Evolutionary conservation across 179 eudicot species (phyloP), one percentile per base, ranked within the genome.

Genomic region (Silene coronaria): DNA sequence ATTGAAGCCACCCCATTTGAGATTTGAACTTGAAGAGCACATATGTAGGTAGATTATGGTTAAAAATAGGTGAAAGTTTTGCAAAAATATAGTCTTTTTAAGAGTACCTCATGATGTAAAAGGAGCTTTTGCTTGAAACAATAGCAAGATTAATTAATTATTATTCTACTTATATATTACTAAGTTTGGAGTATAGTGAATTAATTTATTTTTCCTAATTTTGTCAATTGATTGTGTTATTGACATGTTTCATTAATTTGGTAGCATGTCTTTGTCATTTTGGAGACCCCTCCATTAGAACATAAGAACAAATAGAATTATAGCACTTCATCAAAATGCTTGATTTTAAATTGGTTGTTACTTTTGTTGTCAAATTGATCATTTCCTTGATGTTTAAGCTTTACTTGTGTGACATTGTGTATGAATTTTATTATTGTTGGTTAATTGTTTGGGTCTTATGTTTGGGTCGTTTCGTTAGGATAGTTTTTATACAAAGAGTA

Each of bases 191-290:
- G n/a, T n/a, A 53, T 53, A 53, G 22, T 36, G 22, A 6, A 67
- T 2, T 24, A 51, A 46, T 48, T 27, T 36, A 48, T 65, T 55
- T 61, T 58, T 63, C 72, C 13, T 45, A 34, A 72, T 55, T 73
- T 73, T 66, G 81, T 34, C 46, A 48, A 73, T 73, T 78, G 73
- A 73, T 67, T 73, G 73, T 36, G 59, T 63, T 55, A 46, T 45
- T 72, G 77, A 60, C 72, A 72, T 78, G 77, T 78, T 72, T 65
- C 67, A 66, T 67, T 65, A 70, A 70, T 65, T 78, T 78, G 81
- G 81, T 78, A 63, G 22, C 36, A 3, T 34, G 81, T 78, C 81
- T 65, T 66, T 78, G 48, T 78, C 80, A 53, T 26, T 63, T 53
- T 14, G 21, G 19, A 14, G 19, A 14, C 58, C 58, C 58, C 8